Evolutionary conservation across 2,329 filamentous ascomycete species (phyloP), one percentile per base, ranked within the genome.

Genomic region (Hysterium pulicare): DNA sequence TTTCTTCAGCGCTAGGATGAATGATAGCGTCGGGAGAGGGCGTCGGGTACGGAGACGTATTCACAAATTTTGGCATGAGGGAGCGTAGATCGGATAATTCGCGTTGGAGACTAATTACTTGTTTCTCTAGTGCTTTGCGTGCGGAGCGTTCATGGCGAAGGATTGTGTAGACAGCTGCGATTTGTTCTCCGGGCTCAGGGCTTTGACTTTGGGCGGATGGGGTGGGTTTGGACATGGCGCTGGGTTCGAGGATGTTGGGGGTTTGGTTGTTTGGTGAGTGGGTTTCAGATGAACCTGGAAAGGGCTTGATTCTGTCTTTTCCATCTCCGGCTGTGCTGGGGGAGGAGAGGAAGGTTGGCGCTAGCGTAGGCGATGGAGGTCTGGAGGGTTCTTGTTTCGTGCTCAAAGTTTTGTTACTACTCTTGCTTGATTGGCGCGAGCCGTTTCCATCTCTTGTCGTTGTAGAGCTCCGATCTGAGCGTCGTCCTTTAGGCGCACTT

Each of bases 401-500:
- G 24, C 24, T 28, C 17, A 28, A 38, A 11, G 35, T 20, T 28
- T 23, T 23, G 6, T n/a, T 23, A 23, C 37, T 39, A 15, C 21
- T 26, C 28, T 39, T 39, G 23, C 37, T 30, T 16, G 37, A 39
- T 5, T 39, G 23, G 20, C 43, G 44, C n/a, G 45, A 51, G 32
- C 46, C 38, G 33, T 51, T 49, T 19, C 53, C 48, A 20, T 52
- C 51, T 31, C 51, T 38, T 4, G 42, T 30, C 28, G 45, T 41
- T 7, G 60, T 64, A 0, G 55, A 53, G 37, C 58, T 64, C 19
- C 59, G 46, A 20, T 65, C 58, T 4, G 38, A 47, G 8, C 61
- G 57, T 1, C 61, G 51, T 11, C 55, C 62, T 33, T 57, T 60
- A 4, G 65, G 64, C 26, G 62, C 58, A 17, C 62, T 64, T 36